Evolutionary conservation across 2,329 filamentous ascomycete genomes (phyloP), one percentile per base, ranked within the genome.

Genomic region (Diaporthe longicolla): DNA sequence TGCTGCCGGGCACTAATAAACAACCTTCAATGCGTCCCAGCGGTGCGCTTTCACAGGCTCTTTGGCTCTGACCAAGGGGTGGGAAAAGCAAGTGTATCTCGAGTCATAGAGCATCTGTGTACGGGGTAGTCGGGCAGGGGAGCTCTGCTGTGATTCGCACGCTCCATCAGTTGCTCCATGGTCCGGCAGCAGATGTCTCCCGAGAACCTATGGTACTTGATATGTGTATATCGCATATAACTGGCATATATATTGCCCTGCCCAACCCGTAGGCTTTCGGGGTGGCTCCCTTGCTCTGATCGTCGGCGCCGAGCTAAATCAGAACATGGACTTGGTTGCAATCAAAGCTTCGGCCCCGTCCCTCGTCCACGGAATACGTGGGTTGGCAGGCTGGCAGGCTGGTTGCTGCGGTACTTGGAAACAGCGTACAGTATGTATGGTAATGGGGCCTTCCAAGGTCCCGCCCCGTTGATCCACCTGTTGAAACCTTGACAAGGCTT

Each of bases 401-500:
- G 24, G n/a, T 29, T 29, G 45, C 45, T 66, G 43, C 40, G 61
- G 43, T 35, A 52, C 63, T 52, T 66, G 63, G 26, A 24, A 17
- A 35, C 63, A 26, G 29, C 29, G 21, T 17, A n/a, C n/a, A n/a
- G n/a, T n/a, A 8, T 35, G n/a, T 7, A 21, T n/a, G 63, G 45
- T 17, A 40, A 40, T 68, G 63, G 48, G 40, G 45, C 63, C 24
- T 35, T 68, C 45, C 48, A 68, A 68, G 63, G 63, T 68, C 48
- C 63, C 63, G 32, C 63, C 48, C 63, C 63, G 63, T 68, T 54
- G 63, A 68, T 68, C 63, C 63, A 68, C 45, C 45, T 40, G 63
- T 29, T 68, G 63, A 68, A 68, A 68, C 63, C 63, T 68, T 68
- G 63, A 68, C 63, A 68, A 68, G 63, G 48, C 63, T 68, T 68